A percentile compares a stretch with the other conserved stretches of the same genome.
Evolutionary conservation across 331 rosid genomes (phyloP).

Genomic region (Acacia pycnantha): DNA sequence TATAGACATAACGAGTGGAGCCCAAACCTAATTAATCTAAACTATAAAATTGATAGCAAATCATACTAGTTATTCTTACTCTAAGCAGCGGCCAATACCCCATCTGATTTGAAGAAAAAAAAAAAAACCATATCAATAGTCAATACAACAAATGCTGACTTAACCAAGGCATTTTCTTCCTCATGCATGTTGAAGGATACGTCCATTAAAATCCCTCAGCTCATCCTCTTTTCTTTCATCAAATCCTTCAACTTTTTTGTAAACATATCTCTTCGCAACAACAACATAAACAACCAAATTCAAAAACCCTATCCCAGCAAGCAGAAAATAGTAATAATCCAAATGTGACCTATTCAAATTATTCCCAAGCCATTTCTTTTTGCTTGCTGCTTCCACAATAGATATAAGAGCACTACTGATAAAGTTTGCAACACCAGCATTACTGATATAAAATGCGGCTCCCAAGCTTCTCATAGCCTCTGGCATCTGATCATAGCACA

Average conservation of each 20-base stretch:
- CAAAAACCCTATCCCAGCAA: slow-evolving; percentile 31
- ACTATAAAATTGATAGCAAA: background rate
- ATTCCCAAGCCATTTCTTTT: slow-evolving; percentile 30
- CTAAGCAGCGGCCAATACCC: too few relatives aligned
- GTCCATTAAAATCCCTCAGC: background rate
- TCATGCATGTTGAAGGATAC: background rate
- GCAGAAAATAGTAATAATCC: slow-evolving; percentile 31
- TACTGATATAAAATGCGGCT: slow-evolving; percentile 11
- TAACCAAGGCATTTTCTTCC: background rate
- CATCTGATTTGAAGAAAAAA: too few relatives aligned
- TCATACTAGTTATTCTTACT: too few relatives aligned
- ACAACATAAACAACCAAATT: slow-evolving; percentile 18
- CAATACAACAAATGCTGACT: background rate
- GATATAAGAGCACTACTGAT: slow-evolving; percentile 19
- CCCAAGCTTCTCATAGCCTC: slow-evolving; percentile 33
- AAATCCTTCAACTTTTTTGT: slow-evolving; percentile 3
- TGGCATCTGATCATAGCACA: slow-evolving; percentile 58
- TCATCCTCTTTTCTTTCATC: background rate
- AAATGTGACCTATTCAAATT: slow-evolving; percentile 40
- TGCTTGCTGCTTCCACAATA: slow-evolving; percentile 21
- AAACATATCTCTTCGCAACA: slow-evolving; percentile 26
- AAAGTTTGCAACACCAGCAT: slow-evolving; percentile 30
- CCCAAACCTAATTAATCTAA: background rate
- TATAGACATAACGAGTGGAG: too few relatives aligned
- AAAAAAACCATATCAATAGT: too few relatives aligned